Percentiles rank a stretch among this genome's conserved stretches.
These are phyloP conservation scores for Tolypocladium album DNA, from an alignment of 2,329 filamentous ascomycete species.

Conservation along the genomic window DNA sequence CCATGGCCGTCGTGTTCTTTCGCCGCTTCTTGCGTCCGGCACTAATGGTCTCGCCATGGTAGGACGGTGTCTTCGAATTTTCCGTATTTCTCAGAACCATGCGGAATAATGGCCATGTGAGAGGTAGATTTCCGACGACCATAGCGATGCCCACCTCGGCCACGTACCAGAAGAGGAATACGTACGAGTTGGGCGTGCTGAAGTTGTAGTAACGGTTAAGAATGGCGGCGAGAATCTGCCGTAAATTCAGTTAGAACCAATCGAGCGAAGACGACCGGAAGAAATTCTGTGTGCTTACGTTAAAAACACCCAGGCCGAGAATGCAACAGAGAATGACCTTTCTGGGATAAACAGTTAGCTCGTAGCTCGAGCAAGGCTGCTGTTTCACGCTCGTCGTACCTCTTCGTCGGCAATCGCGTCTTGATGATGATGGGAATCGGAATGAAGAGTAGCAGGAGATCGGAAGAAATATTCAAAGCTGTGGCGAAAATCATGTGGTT, in stretches of 20 bases:
- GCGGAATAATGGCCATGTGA: slow-evolving; percentile 46
- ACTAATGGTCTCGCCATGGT: slow-evolving; percentile 9
- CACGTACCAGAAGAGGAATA: slow-evolving; percentile 51
- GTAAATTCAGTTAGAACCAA: neutral
- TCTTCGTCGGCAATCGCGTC: slow-evolving; percentile 23
- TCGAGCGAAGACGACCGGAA: neutral
- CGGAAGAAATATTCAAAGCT: slow-evolving; percentile 35
- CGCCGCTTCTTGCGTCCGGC: slow-evolving; percentile 3
- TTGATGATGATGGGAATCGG: slow-evolving; percentile 32
- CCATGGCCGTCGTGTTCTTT: slow-evolving; percentile 9
- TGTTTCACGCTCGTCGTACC: slow-evolving; percentile 1
- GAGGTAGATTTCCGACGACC: slow-evolving; percentile 49
- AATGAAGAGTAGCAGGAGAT: slow-evolving; percentile 32
- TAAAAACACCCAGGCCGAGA: slow-evolving; percentile 44
- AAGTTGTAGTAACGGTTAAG: slow-evolving; percentile 55
- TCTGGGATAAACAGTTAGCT: slow-evolving; percentile 11
- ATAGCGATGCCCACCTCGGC: slow-evolving; percentile 48
- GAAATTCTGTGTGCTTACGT: slow-evolving; percentile 8
- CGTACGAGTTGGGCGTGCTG: slow-evolving; percentile 38
- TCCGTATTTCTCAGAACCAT: slow-evolving; percentile 20
- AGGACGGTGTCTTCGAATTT: slow-evolving; percentile 12
- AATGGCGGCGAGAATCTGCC: slow-evolving; percentile 43
- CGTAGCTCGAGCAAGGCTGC: neutral
- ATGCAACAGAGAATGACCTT: slow-evolving; percentile 43
- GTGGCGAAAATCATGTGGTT: slow-evolving; percentile 35